Base-by-base conservation (phyloP, 176 grass and related monocot species). In the Oryza glumipatula region DNA sequence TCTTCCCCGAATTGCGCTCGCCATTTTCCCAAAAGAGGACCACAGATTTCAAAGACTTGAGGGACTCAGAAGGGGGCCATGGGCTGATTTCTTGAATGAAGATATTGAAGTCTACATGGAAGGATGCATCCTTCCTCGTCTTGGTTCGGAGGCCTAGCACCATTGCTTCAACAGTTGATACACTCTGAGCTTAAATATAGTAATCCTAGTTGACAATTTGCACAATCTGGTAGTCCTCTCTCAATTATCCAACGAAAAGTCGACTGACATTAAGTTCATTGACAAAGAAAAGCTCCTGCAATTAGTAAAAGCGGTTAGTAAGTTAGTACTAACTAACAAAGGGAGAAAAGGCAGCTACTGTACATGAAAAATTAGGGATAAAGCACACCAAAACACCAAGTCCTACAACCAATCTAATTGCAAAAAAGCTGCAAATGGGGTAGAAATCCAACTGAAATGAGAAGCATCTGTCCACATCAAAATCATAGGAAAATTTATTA, bases 11-110 rank as follows among this genome's bases (percentile, higher is more conserved):
- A 77, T 79, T 95, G 45, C 60, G 76, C 58, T 91, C 88, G 0
- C 88, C 93, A 33, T 98, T 94, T 88, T 94, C 96, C 96, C 96
- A 98, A 22, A 91, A 90, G 65, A 98, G 87, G 56, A 95, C 89
- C 38, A 89, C 96, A 0, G 93, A 90, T 11, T 89, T 91, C 47
- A 95, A 71, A 68, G 93, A 92, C 68, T 98, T 98, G 21, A 98
- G 75, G 36, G 91, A 98, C 82, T 94, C 88, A 64, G 93, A 95
- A 72, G 96, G 89, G 2, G 93, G 96, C 96, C 96, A 98, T 76
- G 96, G 93, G 60, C 94, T 94, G 32, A 98, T 94, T 94, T 98
- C 96, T 86, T 92, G 91, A 46, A 98, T 92, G 71, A 88, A 58
- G 68, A 98, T 95, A 61, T 90, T 82, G 86, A 95, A 98, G 61